Conservation (phyloP, 2,329 filamentous ascomycete species). For the Pezicula radicicola region DNA sequence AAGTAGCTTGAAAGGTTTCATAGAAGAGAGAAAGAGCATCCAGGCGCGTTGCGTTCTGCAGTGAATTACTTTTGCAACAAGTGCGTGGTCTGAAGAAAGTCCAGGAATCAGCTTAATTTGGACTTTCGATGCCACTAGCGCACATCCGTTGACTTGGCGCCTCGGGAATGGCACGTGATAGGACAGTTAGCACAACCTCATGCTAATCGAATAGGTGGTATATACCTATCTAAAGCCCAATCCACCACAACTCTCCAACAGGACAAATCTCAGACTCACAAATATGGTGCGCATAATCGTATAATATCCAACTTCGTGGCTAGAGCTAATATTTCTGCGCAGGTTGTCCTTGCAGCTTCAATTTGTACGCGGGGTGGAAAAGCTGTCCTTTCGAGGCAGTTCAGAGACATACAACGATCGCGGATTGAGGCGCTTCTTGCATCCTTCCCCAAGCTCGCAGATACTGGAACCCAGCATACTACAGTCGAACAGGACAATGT, state of each 20-base stretch:
- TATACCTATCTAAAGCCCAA: constrained; percentile 7
- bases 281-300: constrained; percentile 14
- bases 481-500: constrained; percentile 99
- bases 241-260: constrained; percentile 3
- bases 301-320: not conserved
- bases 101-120: too few species aligned
- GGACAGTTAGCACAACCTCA: too few species aligned
- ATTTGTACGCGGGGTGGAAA: constrained; percentile 99
- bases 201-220: not conserved
- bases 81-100: too few species aligned
- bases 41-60: too few species aligned
- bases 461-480: constrained; percentile 94
- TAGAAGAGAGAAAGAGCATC: too few species aligned
- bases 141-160: not conserved
- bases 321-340: constrained; percentile 12
- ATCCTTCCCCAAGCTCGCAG: constrained; percentile 95
- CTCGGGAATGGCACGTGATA: too few species aligned
- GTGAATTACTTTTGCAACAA: too few species aligned
- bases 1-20: not conserved
- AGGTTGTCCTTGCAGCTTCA: constrained; percentile 98
- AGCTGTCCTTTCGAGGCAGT: constrained; percentile 95
- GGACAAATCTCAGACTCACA: constrained; percentile 4
- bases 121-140: too few species aligned
- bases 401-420: constrained; percentile 95
- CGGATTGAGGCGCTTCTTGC: constrained; percentile 95